Base-by-base conservation (phyloP, 345 rosid genomes). In the Isatis tinctoria region DNA sequence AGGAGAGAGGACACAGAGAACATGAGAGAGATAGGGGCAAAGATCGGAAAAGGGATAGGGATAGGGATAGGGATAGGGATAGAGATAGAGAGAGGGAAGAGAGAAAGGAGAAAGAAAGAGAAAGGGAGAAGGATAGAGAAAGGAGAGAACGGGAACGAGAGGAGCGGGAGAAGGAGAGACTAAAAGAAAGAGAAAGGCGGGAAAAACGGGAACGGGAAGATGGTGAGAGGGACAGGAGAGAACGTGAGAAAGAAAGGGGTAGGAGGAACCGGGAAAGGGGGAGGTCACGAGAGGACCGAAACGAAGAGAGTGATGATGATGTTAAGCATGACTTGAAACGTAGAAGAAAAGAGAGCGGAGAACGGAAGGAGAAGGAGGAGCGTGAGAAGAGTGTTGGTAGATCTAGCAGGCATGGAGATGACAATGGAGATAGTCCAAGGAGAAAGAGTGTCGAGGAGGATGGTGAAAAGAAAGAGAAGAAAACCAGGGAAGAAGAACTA, bases 401-500 rank as follows among this genome's bases (percentile, higher is more conserved):
- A 81, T 74, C 86, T 58, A 87, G 70, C 76, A 85, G 70, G 84
- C 92, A 82, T 54, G 81, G 64, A 74, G 86, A 84, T 78, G 83
- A 76, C 7, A 80, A 69, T 68, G 91, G 81, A 40, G 90, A 79
- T 62, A 87, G 86, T 75, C 89, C 82, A 0, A 82, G 79, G 86
- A 87, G 40, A 72, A 88, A 76, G 82, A 72, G 57, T 47, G 82
- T 18, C 3, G 92, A 86, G 60, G 92, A 83, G n/a, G 88, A 77
- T 30, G 45, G 33, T 5, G 96, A 82, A 74, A 86, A 79, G 82
- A 82, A 78, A 18, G 86, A 83, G 63, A 83, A 72, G 75, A 85
- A 81, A 74, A 85, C 90, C 33, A 71, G 90, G 40, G 97, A 88
- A 70, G 95, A 94, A 76, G 98, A 94, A 69, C 60, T 90, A 30